Base-by-base conservation (phyloP, 768 basidiomycete genomes). In the Termitomyces sp. region DNA sequence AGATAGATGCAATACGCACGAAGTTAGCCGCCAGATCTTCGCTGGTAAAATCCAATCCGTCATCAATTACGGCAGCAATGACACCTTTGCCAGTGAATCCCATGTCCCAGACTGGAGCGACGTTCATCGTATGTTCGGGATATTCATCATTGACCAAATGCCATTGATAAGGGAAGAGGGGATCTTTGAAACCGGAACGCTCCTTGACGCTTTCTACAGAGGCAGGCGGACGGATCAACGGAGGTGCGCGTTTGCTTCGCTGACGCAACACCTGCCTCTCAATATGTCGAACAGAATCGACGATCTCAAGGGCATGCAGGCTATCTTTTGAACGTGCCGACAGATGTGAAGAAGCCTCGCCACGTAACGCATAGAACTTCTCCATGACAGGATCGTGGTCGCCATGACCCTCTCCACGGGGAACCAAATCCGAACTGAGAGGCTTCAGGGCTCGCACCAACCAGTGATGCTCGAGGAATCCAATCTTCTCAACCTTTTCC, bases 11-110 rank as follows among this genome's bases (percentile, higher is more conserved):
- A 26, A 5, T 24, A 81, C 94, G 64, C 69, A 98, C 96, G 71
- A 98, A 98, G 72, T 98, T 99, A 37, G 76, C 84, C 16, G 86
- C 83, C 49, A 99, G 77, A 71, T 99, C 96, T 49, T 87, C 84
- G 64, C 87, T 90, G 49, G 83, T 82, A 70, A 91, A 92, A 68
- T 98, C 97, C 63, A 99, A 71, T 1, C 97, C 97, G 67, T 99
- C 97, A 68, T 99, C 97, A 16, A 99, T 86, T 46, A 99, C 77
- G 8, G 93, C 91, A 5, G 92, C 81, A 46, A 91, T 87, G 37
- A 98, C 77, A 7, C 92, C 95, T 63, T 85, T 79, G 1, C 97
- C 97, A 1, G 88, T 94, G 61, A 94, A 78, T 10, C 92, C 95
- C 74, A 87, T 81, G 29, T 89, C 90, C 97, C 97, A 99, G 0